Percentiles rank a stretch among this genome's conserved stretches.
Conservation (phyloP, 805 yeast genomes). For the Blastobotrys peoriensis region DNA sequence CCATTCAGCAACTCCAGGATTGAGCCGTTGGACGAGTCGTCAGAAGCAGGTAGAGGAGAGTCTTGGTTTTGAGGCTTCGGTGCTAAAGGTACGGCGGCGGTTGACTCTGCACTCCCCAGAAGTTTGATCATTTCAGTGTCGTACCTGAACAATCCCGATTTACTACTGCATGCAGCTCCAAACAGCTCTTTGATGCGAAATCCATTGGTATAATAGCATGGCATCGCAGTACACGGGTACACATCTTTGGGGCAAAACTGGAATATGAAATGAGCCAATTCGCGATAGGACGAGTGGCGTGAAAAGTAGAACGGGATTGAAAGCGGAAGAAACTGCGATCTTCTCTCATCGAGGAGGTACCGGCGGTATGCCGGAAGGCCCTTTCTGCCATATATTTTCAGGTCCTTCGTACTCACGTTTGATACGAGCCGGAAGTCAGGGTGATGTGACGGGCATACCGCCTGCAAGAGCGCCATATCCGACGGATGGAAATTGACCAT, state of each 20-base stretch:
- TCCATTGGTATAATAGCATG: conserved; percentile 4
- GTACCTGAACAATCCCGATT: not conserved
- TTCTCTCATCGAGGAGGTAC: conserved; percentile 15
- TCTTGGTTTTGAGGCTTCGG: not conserved
- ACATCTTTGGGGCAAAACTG: conserved; percentile 19
- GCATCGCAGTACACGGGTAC: conserved; percentile 15
- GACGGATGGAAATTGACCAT: conserved; percentile 5
- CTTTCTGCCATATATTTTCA: not conserved
- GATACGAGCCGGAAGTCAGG: not conserved
- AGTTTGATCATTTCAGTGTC: not conserved
- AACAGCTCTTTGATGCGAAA: conserved; percentile 14
- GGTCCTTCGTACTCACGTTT: not conserved
- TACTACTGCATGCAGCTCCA: conserved; percentile 14
- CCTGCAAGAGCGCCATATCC: not conserved
- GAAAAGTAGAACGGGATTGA: conserved; percentile 26
- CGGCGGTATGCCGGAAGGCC: conserved; percentile 7
- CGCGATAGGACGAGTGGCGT: conserved; percentile 29
- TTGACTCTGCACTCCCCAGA: too few species aligned
- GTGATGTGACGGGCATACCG: not conserved
- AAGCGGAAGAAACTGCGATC: conserved; percentile 18
- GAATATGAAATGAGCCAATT: conserved; percentile 18
- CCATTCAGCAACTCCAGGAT: conserved; percentile 6
- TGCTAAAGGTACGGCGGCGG: too few species aligned
- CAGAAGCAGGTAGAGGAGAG: not conserved
- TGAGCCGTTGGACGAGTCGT: not conserved